Base-by-base conservation (phyloP, 208 protist genomes). In the Acanthamoeba polyphaga region DNA sequence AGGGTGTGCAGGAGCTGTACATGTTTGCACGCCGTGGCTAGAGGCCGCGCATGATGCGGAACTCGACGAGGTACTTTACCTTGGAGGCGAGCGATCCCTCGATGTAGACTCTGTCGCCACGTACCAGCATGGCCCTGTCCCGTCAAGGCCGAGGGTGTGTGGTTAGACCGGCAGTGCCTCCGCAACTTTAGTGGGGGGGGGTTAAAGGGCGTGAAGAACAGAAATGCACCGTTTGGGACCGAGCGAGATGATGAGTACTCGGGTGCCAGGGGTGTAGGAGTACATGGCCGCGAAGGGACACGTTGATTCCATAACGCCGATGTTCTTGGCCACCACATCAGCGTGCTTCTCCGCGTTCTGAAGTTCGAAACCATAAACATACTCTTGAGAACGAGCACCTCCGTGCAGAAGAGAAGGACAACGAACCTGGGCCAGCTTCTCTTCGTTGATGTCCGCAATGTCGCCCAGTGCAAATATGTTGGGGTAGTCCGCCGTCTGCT, bases 281-380 rank as follows among this genome's bases (percentile, higher is more conserved):
- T 68, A 15, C 55, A 90, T 74, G 9, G 66, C 13, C 8, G 66
- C 17, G 29, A 15, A 49, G 29, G 46, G 58, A 2, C 43, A 49
- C 10, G 29, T 32, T 66, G 32, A 19, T n/a, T 90, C 82, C 82
- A 90, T 43, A 2, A 53, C 82, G 1, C 43, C n/a, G n/a, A 90
- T 90, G 22, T 90, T 90, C 55, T 60, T 68, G 55, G 82, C 82
- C 51, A 90, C 82, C 55, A 90, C 82, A 32, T 90, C 82, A 43
- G 82, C 82, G 32, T 90, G 82, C 58, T 90, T 90, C 82, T 90
- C 82, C 24, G 82, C 82, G 51, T 90, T 90, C 82, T 90, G n/a
- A 7, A n/a, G 24, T 13, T 88, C 7, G 17, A 22, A 27, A 22
- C 51, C 51, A 15, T 8, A 0, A 60, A 24, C 17, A 80, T 9